phyloP scores from a whole-genome alignment of 371 early-diverging fungal genomes.

The Actinomucor elegans region DNA sequence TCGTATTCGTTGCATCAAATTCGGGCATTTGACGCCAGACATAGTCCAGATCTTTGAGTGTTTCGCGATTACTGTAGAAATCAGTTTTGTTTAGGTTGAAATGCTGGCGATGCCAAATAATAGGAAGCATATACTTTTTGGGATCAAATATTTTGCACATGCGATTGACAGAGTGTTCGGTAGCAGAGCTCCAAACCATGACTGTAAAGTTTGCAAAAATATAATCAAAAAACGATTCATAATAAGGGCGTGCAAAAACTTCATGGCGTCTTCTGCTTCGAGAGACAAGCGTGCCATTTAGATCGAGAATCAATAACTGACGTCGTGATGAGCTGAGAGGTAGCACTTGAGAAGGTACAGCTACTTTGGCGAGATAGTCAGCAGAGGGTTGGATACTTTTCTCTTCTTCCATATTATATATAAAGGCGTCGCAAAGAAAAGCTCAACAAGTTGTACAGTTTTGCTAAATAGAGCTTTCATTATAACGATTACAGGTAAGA shows the following conservation, averaged over 20 bases:
- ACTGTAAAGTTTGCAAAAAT: conserved; percentile 61
- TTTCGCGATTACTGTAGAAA: conserved; percentile 51
- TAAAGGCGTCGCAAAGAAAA: too few relatives aligned
- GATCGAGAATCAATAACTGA: conserved; percentile 65
- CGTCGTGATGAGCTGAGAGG: neutral
- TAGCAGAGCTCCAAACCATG: conserved; percentile 81
- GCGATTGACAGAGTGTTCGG: conserved; percentile 49
- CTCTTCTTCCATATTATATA: too few relatives aligned
- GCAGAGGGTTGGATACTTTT: too few relatives aligned
- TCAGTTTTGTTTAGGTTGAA: conserved; percentile 45
- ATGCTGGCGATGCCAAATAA: conserved; percentile 64
- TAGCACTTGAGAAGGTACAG: neutral
- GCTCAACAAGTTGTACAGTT: too few relatives aligned
- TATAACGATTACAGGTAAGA: too few relatives aligned
- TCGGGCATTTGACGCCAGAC: conserved; percentile 43
- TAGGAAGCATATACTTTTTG: conserved; percentile 22
- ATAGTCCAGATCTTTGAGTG: conserved; percentile 62
- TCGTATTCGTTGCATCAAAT: conserved; percentile 63
- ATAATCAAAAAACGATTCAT: conserved; percentile 57
- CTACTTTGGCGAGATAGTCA: too few relatives aligned
- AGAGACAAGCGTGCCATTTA: conserved; percentile 72
- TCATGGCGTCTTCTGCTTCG: conserved; percentile 28
- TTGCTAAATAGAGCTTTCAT: too few relatives aligned
- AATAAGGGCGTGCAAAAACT: conserved; percentile 49
- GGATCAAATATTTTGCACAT: conserved; percentile 59